These are phyloP conservation scores for Stemphylium lycopersici DNA, from an alignment of 2,329 filamentous ascomycete species.

Conservation along the genomic window DNA sequence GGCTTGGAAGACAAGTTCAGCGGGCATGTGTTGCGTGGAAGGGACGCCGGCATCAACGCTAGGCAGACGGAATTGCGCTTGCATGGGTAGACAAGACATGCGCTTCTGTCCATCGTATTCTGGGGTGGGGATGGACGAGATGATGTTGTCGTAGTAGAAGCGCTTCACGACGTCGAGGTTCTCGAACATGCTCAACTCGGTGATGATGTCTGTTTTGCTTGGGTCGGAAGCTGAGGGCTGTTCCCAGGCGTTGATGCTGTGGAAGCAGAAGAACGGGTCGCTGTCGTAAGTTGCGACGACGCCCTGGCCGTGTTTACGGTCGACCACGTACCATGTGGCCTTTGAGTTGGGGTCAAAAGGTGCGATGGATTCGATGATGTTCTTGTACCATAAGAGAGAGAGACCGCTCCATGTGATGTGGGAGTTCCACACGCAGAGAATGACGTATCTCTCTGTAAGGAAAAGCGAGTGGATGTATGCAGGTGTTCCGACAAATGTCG, in stretches of 20 bases:
- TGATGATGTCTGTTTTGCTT: conserved; percentile 61
- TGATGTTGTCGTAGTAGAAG: conserved; percentile 65
- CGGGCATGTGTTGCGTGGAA: conserved; percentile 3
- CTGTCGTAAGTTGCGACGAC: conserved; percentile 73
- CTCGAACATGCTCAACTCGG: conserved; percentile 70
- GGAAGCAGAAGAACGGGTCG: conserved; percentile 77
- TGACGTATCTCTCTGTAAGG: conserved; percentile 71
- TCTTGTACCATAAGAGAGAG: conserved; percentile 67
- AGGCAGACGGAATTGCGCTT: conserved; percentile 38
- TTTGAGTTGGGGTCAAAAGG: conserved; percentile 64
- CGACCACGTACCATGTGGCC: conserved; percentile 76
- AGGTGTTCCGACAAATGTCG: conserved; percentile 63
- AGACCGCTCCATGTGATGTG: conserved; percentile 65
- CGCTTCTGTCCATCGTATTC: conserved; percentile 33
- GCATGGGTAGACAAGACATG: conserved; percentile 33
- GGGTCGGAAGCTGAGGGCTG: conserved; percentile 51
- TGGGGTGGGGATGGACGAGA: conserved; percentile 23
- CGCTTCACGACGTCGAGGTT: conserved; percentile 68
- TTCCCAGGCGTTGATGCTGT: conserved; percentile 79
- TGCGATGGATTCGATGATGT: conserved; percentile 71
- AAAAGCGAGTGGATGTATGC: conserved; percentile 88
- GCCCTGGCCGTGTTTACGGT: conserved; percentile 66
- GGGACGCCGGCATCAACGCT: conserved; percentile 43
- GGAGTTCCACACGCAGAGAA: conserved; percentile 75
- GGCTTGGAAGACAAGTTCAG: conserved; percentile 18